These are phyloP conservation scores for Amanita rubescens DNA, from an alignment of 768 basidiomycete genomes.

Conservation along the genomic window DNA sequence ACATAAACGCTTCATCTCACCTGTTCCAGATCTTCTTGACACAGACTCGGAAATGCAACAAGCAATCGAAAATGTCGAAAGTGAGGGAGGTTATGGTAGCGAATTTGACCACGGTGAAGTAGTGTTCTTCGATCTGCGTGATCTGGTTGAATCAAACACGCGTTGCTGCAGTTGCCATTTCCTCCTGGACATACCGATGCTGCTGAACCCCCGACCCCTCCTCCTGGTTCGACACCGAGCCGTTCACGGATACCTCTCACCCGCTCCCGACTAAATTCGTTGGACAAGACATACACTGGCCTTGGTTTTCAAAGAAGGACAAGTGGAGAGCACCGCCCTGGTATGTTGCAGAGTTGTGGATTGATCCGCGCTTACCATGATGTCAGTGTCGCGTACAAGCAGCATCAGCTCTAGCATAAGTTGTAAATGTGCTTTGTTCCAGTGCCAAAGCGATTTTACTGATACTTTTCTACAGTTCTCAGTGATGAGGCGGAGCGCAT, in stretches of 20 bases:
- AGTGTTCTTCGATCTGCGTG: background rate
- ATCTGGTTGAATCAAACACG: background rate
- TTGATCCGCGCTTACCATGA: background rate
- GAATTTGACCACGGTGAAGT: conserved; percentile 5
- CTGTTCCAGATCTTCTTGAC: conserved; percentile 52
- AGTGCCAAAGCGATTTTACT: background rate
- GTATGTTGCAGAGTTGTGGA: background rate
- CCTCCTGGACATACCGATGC: conserved; percentile 3
- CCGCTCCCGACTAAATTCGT: conserved; percentile 2
- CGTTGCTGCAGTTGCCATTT: conserved; percentile 12
- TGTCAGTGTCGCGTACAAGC: conserved; percentile 13
- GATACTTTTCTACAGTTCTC: background rate
- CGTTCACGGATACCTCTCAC: conserved; percentile 6
- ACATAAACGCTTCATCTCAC: conserved; percentile 5
- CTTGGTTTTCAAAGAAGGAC: background rate
- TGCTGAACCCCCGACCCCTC: background rate
- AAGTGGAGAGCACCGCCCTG: conserved; percentile 5
- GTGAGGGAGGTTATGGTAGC: conserved; percentile 27
- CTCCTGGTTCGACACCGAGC: conserved; percentile 4
- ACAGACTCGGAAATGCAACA: conserved; percentile 69
- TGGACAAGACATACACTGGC: conserved; percentile 4
- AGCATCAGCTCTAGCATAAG: conserved; percentile 12
- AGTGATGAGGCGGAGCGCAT: conserved; percentile 17
- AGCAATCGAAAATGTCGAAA: conserved; percentile 48
- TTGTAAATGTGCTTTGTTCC: background rate